phyloP scores from a whole-genome alignment of 495 filamentous ascomycete genomes.

The Sabuloglossum arenarium region DNA sequence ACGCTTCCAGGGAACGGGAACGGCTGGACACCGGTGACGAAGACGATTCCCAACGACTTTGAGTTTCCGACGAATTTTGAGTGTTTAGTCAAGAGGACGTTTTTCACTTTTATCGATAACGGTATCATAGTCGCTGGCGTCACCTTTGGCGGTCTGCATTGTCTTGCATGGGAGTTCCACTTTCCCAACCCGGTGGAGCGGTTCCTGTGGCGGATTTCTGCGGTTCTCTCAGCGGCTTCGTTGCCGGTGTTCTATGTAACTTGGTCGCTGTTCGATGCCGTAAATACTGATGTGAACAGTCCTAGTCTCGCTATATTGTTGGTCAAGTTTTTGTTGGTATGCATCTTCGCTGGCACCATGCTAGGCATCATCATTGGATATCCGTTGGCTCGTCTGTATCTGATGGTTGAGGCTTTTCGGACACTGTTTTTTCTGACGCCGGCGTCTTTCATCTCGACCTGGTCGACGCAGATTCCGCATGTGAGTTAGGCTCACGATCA shows the following conservation, averaged over 20 bases:
- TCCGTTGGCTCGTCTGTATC: conserved; percentile 9
- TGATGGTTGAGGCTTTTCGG: conserved; percentile 14
- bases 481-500: too few relatives aligned
- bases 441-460: conserved; percentile 9
- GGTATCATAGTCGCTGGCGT: not conserved
- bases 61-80: too few relatives aligned
- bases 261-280: too few relatives aligned
- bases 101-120: not conserved
- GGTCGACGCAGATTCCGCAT: not conserved
- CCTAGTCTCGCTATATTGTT: too few relatives aligned
- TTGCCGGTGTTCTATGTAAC: not conserved
- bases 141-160: not conserved
- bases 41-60: not conserved
- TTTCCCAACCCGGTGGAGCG: not conserved
- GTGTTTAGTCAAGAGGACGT: too few relatives aligned
- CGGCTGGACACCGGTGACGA: too few relatives aligned
- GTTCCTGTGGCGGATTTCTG: not conserved
- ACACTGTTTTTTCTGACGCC: conserved; percentile 11
- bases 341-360: too few relatives aligned
- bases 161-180: not conserved
- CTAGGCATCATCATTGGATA: too few relatives aligned
- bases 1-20: too few relatives aligned
- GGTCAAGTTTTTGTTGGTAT: too few relatives aligned
- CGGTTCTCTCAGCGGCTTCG: not conserved
- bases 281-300: not conserved